Conservation (phyloP, 768 basidiomycete genomes). For the Suillus alpinus region DNA sequence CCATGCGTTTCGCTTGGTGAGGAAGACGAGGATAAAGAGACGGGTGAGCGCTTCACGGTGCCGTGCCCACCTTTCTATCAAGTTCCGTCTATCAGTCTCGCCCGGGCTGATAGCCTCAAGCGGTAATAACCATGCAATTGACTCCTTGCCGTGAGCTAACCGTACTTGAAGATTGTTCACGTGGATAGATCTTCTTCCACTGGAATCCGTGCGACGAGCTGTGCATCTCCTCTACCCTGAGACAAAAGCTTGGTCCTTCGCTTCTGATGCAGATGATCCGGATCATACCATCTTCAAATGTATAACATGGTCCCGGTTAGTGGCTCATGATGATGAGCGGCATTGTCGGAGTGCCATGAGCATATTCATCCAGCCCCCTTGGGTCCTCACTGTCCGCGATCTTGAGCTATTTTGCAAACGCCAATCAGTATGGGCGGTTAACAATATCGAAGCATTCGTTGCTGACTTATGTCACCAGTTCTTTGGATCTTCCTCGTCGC, state of each 20-base stretch:
- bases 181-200: slow-evolving; percentile 51
- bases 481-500: slow-evolving; percentile 6
- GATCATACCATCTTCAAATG: slow-evolving; percentile 21
- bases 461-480: slow-evolving; percentile 18
- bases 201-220: slow-evolving; percentile 47
- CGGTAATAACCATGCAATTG: slow-evolving; percentile 31
- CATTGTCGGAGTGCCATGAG: slow-evolving; percentile 10
- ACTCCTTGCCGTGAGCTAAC: slow-evolving; percentile 3
- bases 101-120: slow-evolving; percentile 39
- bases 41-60: slow-evolving; percentile 41
- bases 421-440: slow-evolving; percentile 18
- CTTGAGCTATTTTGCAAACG: slow-evolving; percentile 30
- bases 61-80: slow-evolving; percentile 40
- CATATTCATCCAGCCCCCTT: slow-evolving; percentile 38
- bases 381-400: slow-evolving; percentile 34
- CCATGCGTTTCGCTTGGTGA: slow-evolving; percentile 34
- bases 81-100: slow-evolving; percentile 32
- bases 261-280: slow-evolving; percentile 18
- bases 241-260: slow-evolving; percentile 29
- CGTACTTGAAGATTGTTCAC: slow-evolving; percentile 35
- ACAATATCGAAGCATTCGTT: not conserved
- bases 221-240: slow-evolving; percentile 32
- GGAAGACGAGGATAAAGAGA: slow-evolving; percentile 36
- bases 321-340: not conserved
- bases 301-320: slow-evolving; percentile 25